Evolutionary conservation across 2,329 filamentous ascomycete species (phyloP), one percentile per base, ranked within the genome.

Genomic region (Pseudogymnoascus sp.): DNA sequence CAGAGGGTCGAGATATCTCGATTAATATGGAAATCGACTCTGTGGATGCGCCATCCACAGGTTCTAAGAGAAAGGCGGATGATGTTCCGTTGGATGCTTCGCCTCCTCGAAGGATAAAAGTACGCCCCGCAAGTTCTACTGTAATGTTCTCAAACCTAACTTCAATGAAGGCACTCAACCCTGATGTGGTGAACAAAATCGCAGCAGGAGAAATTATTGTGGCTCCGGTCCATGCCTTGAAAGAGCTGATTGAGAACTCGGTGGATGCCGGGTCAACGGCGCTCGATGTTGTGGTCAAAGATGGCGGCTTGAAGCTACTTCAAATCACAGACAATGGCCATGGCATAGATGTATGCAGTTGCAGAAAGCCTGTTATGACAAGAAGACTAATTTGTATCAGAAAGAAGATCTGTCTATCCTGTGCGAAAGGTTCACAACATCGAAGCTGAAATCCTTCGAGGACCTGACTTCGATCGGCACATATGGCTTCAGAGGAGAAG

Each of bases 191-290:
- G 66, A 99, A 97, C 79, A 99, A 97, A 74, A 99, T 99, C 67
- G 94, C 94, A 0, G 94, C 94, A 0, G 94, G 94, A 17, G 94
- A 99, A 74, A 99, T 99, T 69, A 99, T 99, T 64, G 92, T 99
- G 58, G 93, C 94, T 1, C 95, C 94, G 0, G 92, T 97, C 29
- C 91, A 99, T 74, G 94, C 95, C 2, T 76, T 99, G 62, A 99
- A 99, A 75, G 94, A 99, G 73, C 79, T 99, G 58, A 92, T 99
- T 10, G 94, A 99, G 73, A 99, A 99, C 69, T 88, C 94, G 3
- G 92, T 99, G 13, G 95, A 99, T 75, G 94, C 95, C n/a, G 93
- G 94, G 4, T 90, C 94, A 2, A 97, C 94, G 0, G 85, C 88
- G 1, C 78, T 99, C 50, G 94, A 99, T 71, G 87, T 99, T 15